Evolutionary conservation across 495 filamentous ascomycete genomes (phyloP), one percentile per base, ranked within the genome.

Genomic region (Aspergillus coremiiformis): DNA sequence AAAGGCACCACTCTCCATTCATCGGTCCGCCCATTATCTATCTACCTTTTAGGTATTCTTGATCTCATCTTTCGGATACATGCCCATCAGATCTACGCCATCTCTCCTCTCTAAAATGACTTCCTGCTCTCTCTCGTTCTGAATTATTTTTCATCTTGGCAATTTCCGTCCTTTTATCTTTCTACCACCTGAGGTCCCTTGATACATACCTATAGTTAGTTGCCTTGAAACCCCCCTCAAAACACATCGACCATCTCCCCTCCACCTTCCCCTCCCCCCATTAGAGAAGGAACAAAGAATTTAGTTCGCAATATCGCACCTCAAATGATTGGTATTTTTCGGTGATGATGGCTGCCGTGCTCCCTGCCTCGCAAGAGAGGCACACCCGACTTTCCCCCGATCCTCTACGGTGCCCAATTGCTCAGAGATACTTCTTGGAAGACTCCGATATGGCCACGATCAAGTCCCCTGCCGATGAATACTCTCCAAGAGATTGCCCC

Each of bases 391-490:
- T 75, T 52, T 64, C 73, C 47, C 53, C 63, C 33, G 65, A 71
- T 59, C 61, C 66, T 26, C 42, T 71, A 24, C 72, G 66, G 19
- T 69, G 64, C 17, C 70, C 77, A 29, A 70, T 71, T 9, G 59
- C 68, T 2, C 75, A 78, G 48, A 67, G 67, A 37, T 73, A 78
- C 52, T 73, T 71, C 43, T 44, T 78, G 8, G 60, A 69, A 17
- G 63, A 64, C 42, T 55, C 64, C 6, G 47, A 61, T 30, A 53
- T 64, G 33, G 21, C 49, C 15, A 65, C 54, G 39, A 49, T 54
- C 54, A 72, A 73, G 56, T 64, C 71, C 27, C 59, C 69, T 23
- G 66, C 70, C 47, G 61, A 66, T 54, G 67, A 67, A 11, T 64
- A 62, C 52, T 51, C 58, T 41, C 26, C 60, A 26, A 63, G 55